phyloP scores from a whole-genome alignment of 2,329 filamentous ascomycete genomes.

The Aspergillus arachidicola region DNA sequence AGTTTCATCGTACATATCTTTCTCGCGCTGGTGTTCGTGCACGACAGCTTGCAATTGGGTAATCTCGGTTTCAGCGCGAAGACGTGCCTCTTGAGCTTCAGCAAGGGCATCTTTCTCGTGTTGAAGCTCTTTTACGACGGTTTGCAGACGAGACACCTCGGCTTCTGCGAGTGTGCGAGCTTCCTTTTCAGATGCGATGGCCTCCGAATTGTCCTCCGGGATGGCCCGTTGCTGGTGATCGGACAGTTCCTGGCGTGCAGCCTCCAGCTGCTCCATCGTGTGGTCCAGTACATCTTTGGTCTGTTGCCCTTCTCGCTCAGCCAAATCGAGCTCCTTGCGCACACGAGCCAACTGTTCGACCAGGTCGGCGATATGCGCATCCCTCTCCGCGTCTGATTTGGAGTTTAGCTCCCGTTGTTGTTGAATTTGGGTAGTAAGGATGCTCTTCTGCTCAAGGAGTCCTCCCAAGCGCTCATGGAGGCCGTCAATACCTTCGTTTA shows the following conservation, averaged over 20 bases:
- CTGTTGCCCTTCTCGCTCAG: slow-evolving; percentile 46
- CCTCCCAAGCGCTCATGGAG: slow-evolving; percentile 75
- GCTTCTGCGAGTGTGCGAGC: slow-evolving; percentile 33
- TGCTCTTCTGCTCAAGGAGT: slow-evolving; percentile 83
- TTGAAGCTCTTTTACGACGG: slow-evolving; percentile 7
- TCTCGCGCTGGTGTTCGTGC: slow-evolving; percentile 40
- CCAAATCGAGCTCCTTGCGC: slow-evolving; percentile 64
- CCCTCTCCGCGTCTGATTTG: slow-evolving; percentile 70
- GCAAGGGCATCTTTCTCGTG: slow-evolving; percentile 5
- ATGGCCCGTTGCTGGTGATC: slow-evolving; percentile 36
- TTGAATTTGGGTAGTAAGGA: slow-evolving; percentile 88
- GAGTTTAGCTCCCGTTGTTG: slow-evolving; percentile 92
- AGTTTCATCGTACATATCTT: slow-evolving; percentile 23
- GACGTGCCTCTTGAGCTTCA: slow-evolving; percentile 23
- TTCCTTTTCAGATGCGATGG: slow-evolving; percentile 32
- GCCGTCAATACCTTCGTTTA: slow-evolving; percentile 77
- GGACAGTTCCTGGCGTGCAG: slow-evolving; percentile 39
- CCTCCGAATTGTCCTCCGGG: slow-evolving; percentile 30
- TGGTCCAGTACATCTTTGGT: slow-evolving; percentile 44
- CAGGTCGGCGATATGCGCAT: slow-evolving; percentile 50
- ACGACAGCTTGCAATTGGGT: slow-evolving; percentile 51
- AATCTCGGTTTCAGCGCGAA: slow-evolving; percentile 29
- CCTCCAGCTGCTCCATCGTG: slow-evolving; percentile 48
- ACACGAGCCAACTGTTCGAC: slow-evolving; percentile 58
- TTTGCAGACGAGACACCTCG: slow-evolving; percentile 38